Conservation (phyloP, 169 alveolate genomes). For the Plasmodium vinckei region DNA sequence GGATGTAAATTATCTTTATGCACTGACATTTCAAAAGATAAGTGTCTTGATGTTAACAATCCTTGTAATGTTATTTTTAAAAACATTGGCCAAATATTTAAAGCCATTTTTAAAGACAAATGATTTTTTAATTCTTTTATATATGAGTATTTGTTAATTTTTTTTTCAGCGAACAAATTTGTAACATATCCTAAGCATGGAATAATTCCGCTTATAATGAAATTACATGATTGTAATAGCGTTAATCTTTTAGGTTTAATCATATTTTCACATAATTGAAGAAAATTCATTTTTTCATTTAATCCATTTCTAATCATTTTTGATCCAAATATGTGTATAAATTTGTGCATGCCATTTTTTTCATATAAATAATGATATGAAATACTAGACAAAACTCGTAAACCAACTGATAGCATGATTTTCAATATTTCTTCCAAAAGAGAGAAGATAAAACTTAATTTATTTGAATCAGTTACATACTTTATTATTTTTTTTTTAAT, state of each 20-base stretch:
- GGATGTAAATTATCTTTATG: constrained; percentile 72
- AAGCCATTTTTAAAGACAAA: constrained; percentile 76
- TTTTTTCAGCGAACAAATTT: constrained; percentile 59
- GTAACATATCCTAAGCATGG: constrained; percentile 76
- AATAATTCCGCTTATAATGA: constrained; percentile 71
- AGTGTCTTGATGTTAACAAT: constrained; percentile 61
- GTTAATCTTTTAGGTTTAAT: constrained; percentile 68
- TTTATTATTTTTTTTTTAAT: constrained; percentile 46
- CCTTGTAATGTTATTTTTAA: constrained; percentile 72
- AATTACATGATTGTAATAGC: constrained; percentile 65
- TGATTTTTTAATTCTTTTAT: constrained; percentile 71
- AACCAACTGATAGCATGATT: constrained; percentile 72
- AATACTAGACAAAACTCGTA: constrained; percentile 69
- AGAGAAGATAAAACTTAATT: constrained; percentile 62
- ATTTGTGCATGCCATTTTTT: constrained; percentile 66
- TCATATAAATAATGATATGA: constrained; percentile 73
- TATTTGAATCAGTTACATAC: constrained; percentile 68
- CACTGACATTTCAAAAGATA: constrained; percentile 74
- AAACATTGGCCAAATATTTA: constrained; percentile 78
- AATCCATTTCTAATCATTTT: constrained; percentile 39
- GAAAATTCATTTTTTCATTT: constrained; percentile 33
- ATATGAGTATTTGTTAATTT: constrained; percentile 37
- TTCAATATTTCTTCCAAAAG: constrained; percentile 77
- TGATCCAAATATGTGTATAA: constrained; percentile 73
- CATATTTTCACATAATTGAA: constrained; percentile 70